Conservation (phyloP, 345 rosid species). For the Arabidopsis thaliana region DNA sequence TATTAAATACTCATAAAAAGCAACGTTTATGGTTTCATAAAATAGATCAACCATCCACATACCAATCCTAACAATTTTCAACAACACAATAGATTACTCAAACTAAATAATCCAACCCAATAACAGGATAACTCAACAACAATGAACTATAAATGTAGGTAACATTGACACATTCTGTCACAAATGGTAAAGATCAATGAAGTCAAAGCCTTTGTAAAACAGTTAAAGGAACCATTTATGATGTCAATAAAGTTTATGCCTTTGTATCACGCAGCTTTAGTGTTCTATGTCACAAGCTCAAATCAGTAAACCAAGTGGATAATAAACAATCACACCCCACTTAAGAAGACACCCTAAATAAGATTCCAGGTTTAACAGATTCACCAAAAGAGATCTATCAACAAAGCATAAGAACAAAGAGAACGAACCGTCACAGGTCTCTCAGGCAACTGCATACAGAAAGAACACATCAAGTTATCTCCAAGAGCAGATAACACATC, state of each 20-base stretch:
- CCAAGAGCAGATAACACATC: constrained; percentile 51
- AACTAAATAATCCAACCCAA: not conserved
- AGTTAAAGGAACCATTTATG: not conserved
- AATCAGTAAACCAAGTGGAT: no score
- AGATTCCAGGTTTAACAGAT: not conserved
- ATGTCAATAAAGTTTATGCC: not conserved
- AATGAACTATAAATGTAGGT: not conserved
- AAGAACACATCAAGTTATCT: constrained; percentile 56
- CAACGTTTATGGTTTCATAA: not conserved
- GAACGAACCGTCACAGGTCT: constrained; percentile 69
- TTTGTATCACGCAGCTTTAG: not conserved
- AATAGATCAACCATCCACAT: not conserved
- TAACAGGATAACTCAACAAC: not conserved
- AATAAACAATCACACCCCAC: no score
- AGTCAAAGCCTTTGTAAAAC: not conserved
- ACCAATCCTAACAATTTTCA: not conserved
- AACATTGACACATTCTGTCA: not conserved
- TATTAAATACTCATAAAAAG: not conserved
- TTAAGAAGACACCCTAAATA: no score
- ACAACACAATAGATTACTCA: not conserved
- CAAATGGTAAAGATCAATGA: not conserved
- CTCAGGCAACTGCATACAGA: constrained; percentile 67
- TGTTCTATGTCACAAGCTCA: no score
- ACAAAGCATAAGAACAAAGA: not conserved
- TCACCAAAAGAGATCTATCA: not conserved